Evolutionary conservation across 2,329 filamentous ascomycete genomes (phyloP).

Genomic region (Ceratocystis papillata): DNA sequence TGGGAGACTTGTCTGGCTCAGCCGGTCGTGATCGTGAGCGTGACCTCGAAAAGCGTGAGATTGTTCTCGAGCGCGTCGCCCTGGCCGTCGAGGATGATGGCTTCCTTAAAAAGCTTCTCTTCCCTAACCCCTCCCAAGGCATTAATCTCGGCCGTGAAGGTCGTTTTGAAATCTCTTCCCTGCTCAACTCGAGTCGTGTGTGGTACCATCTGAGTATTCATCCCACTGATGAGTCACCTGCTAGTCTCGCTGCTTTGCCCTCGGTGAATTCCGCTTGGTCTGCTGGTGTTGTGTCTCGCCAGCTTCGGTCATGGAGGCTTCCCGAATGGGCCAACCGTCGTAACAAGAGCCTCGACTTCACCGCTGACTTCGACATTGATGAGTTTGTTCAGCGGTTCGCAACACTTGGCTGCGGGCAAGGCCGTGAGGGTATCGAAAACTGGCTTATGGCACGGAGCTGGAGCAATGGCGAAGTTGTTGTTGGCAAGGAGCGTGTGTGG

Average conservation of each 20-base stretch:
- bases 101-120: slow-evolving; percentile 71
- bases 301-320: slow-evolving; percentile 84
- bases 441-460: slow-evolving; percentile 93
- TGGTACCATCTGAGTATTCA: slow-evolving; percentile 94
- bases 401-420: slow-evolving; percentile 75
- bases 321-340: slow-evolving; percentile 94
- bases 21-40: slow-evolving; percentile 62
- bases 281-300: slow-evolving; percentile 80
- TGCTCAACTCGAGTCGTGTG: slow-evolving; percentile 72
- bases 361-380: slow-evolving; percentile 87
- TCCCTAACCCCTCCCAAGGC: slow-evolving; percentile 67
- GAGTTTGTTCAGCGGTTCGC: slow-evolving; percentile 81
- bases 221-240: slow-evolving; percentile 76
- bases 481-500: slow-evolving; percentile 89
- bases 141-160: slow-evolving; percentile 67
- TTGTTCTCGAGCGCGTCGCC: slow-evolving; percentile 74
- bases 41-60: slow-evolving; percentile 69
- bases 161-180: slow-evolving; percentile 63
- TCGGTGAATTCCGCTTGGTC: slow-evolving; percentile 80
- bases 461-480: slow-evolving; percentile 93
- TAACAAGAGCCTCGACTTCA: slow-evolving; percentile 86
- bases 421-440: slow-evolving; percentile 82
- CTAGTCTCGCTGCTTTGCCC: slow-evolving; percentile 58
- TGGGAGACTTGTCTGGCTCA: slow-evolving; percentile 61
- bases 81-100: slow-evolving; percentile 71